Base-by-base conservation (phyloP, 495 filamentous ascomycete genomes). In the Talaromyces wortmannii region DNA sequence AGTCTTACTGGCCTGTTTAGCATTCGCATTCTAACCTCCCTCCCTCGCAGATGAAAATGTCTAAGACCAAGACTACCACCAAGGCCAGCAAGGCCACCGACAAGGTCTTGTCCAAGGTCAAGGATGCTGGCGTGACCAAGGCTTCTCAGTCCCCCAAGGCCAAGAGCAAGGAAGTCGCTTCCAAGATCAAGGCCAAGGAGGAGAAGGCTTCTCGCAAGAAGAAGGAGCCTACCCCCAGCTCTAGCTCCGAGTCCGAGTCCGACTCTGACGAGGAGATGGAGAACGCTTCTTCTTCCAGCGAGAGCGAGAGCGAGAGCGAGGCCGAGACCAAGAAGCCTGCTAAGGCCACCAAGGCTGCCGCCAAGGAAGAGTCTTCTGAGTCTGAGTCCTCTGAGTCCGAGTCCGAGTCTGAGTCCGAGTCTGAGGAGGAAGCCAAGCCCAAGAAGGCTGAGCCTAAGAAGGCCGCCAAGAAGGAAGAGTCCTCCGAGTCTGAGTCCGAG, bases 71-170 rank as follows among this genome's bases (percentile, higher is more conserved):
- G 67, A 66, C 56, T 56, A 51, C 59, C 61, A 72, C 71, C 64
- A 23, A 56, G 40, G 66, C 60, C 55, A 70, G 78, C 53, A 77
- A 77, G 66, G 57, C 65, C 53, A 64, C 65, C 65, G 66, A 67
- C 70, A 79, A 79, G 71, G 53, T 67, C 60, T 50, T 79, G 61
- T 70, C 62, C 67, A 78, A 78, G 68, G 77, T 78, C 72, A 80
- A 79, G 71, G 68, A 74, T 61, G 67, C 73, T 59, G 76, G 70
- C 51, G 70, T 80, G 55, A 69, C 68, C 68, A 80, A 80, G 71
- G 57, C 73, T 48, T 66, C 75, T 56, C 66, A 74, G 68, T 70
- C 73, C 43, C 44, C 44, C 36, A 74, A 77, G 61, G 55, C 74
- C 52, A 78, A 78, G 71, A 75, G 72, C 74, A 78, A 78, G 67